Evolutionary conservation across 2,329 filamentous ascomycete genomes (phyloP).

Genomic region (Alternaria triticina): DNA sequence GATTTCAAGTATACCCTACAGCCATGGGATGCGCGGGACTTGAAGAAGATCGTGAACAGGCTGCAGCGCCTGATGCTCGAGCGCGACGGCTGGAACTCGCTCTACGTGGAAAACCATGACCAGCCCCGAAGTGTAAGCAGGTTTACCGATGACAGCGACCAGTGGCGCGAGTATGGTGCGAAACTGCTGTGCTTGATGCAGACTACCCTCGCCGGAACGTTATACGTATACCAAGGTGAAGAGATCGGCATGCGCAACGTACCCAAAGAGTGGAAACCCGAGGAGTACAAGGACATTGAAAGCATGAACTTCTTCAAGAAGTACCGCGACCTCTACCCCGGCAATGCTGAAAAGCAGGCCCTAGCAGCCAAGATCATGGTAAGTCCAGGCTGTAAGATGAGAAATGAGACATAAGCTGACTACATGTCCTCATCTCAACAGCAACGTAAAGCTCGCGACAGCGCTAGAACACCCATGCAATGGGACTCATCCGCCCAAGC

Average conservation of each 20-base stretch:
- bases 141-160: conserved; percentile 57
- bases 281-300: conserved; percentile 62
- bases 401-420: background rate
- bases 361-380: conserved; percentile 49
- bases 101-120: conserved; percentile 62
- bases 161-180: conserved; percentile 54
- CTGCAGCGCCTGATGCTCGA: conserved; percentile 48
- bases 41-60: conserved; percentile 42
- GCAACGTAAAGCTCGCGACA: conserved; percentile 68
- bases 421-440: background rate
- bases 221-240: conserved; percentile 60
- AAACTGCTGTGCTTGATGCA: conserved; percentile 58
- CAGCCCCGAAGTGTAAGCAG: conserved; percentile 58
- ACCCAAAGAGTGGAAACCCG: conserved; percentile 49
- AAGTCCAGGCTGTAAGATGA: background rate
- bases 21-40: conserved; percentile 41
- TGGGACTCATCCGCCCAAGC: conserved; percentile 64
- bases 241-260: conserved; percentile 61
- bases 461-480: conserved; percentile 71
- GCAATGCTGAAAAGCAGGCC: conserved; percentile 32
- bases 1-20: conserved; percentile 46
- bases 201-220: conserved; percentile 55
- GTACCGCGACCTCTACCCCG: conserved; percentile 42
- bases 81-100: conserved; percentile 54
- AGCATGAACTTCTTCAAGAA: conserved; percentile 62